Evolutionary conservation across 345 rosid genomes (phyloP), one percentile per base, ranked within the genome.

Genomic region (Salix brachista): DNA sequence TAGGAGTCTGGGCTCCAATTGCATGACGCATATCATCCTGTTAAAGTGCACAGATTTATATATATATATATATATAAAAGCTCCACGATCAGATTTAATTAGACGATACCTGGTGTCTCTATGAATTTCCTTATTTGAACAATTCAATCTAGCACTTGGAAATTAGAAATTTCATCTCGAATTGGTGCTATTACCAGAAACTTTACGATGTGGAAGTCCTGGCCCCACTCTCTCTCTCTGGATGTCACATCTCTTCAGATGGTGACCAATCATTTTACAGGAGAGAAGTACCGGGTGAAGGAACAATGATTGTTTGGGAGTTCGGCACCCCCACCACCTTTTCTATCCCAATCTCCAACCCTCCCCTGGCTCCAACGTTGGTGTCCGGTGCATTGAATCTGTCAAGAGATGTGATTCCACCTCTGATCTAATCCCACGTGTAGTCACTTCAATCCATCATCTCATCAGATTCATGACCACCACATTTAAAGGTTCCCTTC

Each of bases 401-500:
- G 14, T 41, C 18, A 5, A 13, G 13, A 41, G 44, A 78, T 72
- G 74, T 73, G 85, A 81, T 81, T 79, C 80, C 82, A 75, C 81
- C 79, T 68, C 70, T 67, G 39, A 74, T 37, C 34, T 19, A 0
- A 75, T 81, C 58, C 34, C 21, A 30, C 41, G 72, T 64, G 56
- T 10, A 8, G 82, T 84, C 80, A 80, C 30, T 75, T 82, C 82
- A 28, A 16, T 14, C 69, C 75, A 26, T 62, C 65, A 36, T 70
- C 54, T 82, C 75, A 25, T 74, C 62, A 41, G 71, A 64, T 34
- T 12, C 62, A 58, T 77, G 86, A 85, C 77, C 2, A 1, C 75
- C 64, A 56, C 80, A 54, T 75, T 76, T 79, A 62, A 68, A 64
- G 23, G 77, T 42, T 58, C 75, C 64, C 23, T 58, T 70, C 64